phyloP scores from a whole-genome alignment of 805 yeast species.

The Candida incommunis region DNA sequence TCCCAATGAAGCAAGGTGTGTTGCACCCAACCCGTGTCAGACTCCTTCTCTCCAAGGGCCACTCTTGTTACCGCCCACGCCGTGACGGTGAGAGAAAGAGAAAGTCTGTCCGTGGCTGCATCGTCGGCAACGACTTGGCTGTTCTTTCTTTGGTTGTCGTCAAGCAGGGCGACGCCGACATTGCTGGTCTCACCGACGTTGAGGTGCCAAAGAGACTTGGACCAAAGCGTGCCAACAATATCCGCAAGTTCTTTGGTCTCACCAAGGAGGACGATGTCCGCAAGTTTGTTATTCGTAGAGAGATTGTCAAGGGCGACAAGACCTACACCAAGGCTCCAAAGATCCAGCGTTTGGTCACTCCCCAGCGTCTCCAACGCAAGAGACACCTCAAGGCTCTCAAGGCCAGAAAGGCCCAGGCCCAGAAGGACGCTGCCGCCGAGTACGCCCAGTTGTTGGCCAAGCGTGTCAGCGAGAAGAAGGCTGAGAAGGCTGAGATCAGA shows the following conservation, averaged over 20 bases:
- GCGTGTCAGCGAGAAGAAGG: conserved; percentile 97
- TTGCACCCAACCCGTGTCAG: conserved; percentile 99
- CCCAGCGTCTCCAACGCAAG: conserved; percentile 98
- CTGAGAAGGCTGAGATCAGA: conserved; percentile 95
- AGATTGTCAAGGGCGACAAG: conserved; percentile 95
- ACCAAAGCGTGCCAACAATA: conserved; percentile 99
- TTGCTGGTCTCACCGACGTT: conserved; percentile 89
- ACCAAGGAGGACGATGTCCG: conserved; percentile 87
- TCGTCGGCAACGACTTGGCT: conserved; percentile 93
- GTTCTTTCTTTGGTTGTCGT: conserved; percentile 85
- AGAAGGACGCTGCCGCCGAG: conserved; percentile 99
- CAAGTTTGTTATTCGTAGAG: conserved; percentile 94
- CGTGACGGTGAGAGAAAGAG: conserved; percentile 99
- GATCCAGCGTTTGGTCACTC: conserved; percentile 98
- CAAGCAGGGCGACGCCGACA: conserved; percentile 95
- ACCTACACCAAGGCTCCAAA: conserved; percentile 99
- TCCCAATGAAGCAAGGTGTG: conserved; percentile 99
- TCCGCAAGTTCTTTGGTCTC: conserved; percentile 98
- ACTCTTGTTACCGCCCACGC: conserved; percentile 99
- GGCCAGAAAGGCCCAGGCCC: conserved; percentile 94
- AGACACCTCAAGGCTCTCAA: conserved; percentile 88
- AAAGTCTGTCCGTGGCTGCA: conserved; percentile 99
- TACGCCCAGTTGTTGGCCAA: conserved; percentile 97
- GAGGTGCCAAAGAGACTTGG: conserved; percentile 98
- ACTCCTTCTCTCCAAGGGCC: conserved; percentile 83